Evolutionary conservation across 2,329 filamentous ascomycete genomes (phyloP).

Genomic region (Herpotrichia juniperi): DNA sequence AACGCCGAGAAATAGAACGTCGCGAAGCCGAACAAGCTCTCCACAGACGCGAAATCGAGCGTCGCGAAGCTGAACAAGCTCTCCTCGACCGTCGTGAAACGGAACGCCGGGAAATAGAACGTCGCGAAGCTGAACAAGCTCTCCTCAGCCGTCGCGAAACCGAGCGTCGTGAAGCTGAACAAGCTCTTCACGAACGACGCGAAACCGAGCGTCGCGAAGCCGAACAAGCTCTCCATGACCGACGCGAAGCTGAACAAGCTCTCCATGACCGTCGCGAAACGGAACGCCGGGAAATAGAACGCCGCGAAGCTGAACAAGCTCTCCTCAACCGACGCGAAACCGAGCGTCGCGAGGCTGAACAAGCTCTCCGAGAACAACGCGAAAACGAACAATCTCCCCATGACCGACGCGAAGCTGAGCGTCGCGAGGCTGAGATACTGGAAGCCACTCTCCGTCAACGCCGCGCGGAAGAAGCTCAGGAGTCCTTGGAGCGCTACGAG

Average conservation of each 20-base stretch:
- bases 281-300: conserved; percentile 24
- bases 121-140: conserved; percentile 36
- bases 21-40: conserved; percentile 37
- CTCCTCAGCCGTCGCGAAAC: conserved; percentile 20
- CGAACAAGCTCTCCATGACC: conserved; percentile 40
- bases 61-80: conserved; percentile 40
- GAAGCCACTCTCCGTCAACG: conserved; percentile 19
- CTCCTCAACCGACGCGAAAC: conserved; percentile 21
- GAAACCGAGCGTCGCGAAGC: conserved; percentile 13
- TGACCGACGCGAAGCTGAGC: conserved; percentile 37
- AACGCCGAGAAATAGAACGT: conserved; percentile 25
- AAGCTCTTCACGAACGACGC: conserved; percentile 29
- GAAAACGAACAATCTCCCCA: conserved; percentile 38
- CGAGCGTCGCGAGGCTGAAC: conserved; percentile 39
- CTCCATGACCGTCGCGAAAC: conserved; percentile 26
- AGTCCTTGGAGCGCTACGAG: conserved; percentile 26
- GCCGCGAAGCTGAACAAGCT: conserved; percentile 36
- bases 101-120: conserved; percentile 24
- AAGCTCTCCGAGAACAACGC: conserved; percentile 29
- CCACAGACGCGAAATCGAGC: conserved; percentile 23
- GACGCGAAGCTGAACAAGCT: conserved; percentile 39
- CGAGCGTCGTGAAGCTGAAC: conserved; percentile 39
- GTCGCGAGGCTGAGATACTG: conserved; percentile 15
- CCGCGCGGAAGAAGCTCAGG: conserved; percentile 31
- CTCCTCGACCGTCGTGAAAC: conserved; percentile 26